Conservation (phyloP, 257 asterid species). For the Solanum megistacrolobum region DNA sequence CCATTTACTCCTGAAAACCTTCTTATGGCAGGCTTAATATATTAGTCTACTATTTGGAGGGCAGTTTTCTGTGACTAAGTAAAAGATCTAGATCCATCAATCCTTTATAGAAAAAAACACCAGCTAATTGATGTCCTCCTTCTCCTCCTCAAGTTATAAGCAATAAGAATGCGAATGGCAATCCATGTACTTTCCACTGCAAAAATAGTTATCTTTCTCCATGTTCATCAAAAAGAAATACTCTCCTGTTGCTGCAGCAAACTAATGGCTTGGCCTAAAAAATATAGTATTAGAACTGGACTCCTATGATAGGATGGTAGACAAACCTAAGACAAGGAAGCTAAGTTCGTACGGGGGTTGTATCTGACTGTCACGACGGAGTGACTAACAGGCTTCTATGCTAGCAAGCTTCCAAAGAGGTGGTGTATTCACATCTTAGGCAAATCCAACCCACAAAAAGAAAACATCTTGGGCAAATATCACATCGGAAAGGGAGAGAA, state of each 20-base stretch:
- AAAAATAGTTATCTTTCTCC: background rate
- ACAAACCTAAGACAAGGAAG: background rate
- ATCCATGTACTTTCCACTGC: background rate
- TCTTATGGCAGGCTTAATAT: background rate
- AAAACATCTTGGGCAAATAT: background rate
- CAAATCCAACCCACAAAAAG: background rate
- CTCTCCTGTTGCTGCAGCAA: background rate
- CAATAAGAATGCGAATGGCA: background rate
- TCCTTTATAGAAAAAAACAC: background rate
- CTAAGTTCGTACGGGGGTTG: background rate
- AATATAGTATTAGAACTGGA: background rate
- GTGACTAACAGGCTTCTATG: background rate
- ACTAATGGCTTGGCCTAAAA: background rate
- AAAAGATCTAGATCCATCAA: background rate
- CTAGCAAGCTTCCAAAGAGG: background rate
- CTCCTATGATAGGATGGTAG: background rate
- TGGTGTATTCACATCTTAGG: background rate
- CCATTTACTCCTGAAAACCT: background rate
- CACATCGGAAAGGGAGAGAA: background rate
- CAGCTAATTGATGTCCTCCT: background rate
- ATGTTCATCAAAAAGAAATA: background rate
- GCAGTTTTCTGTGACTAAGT: background rate
- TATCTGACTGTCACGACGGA: background rate
- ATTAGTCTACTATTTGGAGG: background rate
- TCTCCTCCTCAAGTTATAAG: background rate